phyloP scores from a whole-genome alignment of 768 basidiomycete genomes.

The Lactifluus piperatus region DNA sequence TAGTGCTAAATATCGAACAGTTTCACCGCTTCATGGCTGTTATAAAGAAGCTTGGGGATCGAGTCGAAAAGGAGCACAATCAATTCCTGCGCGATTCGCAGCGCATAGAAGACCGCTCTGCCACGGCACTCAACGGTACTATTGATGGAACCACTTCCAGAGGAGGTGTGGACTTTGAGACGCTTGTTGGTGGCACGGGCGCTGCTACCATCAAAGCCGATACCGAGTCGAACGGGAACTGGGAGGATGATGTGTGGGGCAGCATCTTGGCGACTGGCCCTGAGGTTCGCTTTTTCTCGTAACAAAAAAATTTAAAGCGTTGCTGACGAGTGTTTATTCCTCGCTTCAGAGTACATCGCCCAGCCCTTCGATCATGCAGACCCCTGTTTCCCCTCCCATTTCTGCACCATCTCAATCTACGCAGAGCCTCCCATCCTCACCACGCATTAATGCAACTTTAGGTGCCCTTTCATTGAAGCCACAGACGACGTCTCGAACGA shows the following conservation, averaged over 20 bases:
- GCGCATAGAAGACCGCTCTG: slow-evolving; percentile 73
- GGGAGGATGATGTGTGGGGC: slow-evolving; percentile 86
- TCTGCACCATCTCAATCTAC: slow-evolving; percentile 19
- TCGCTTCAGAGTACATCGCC: slow-evolving; percentile 9
- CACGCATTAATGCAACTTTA: slow-evolving; percentile 30
- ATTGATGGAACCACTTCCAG: slow-evolving; percentile 27
- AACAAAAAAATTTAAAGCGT: not conserved
- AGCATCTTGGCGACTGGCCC: slow-evolving; percentile 51
- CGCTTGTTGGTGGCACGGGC: slow-evolving; percentile 59
- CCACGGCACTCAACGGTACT: slow-evolving; percentile 34
- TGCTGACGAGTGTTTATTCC: not conserved
- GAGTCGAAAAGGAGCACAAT: slow-evolving; percentile 88
- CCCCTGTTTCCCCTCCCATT: slow-evolving; percentile 15
- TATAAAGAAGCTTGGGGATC: slow-evolving; percentile 65
- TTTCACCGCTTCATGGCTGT: slow-evolving; percentile 90
- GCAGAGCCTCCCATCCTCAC: slow-evolving; percentile 20
- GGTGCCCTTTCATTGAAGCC: slow-evolving; percentile 29
- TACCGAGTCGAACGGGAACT: slow-evolving; percentile 36
- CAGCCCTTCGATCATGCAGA: slow-evolving; percentile 26
- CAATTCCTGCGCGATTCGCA: slow-evolving; percentile 92
- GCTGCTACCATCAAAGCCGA: slow-evolving; percentile 40
- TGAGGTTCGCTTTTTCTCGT: slow-evolving; percentile 22
- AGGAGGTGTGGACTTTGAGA: slow-evolving; percentile 77
- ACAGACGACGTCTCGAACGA: slow-evolving; percentile 29
- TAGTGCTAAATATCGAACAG: slow-evolving; percentile 76